These are phyloP conservation scores for Tolypocladium endophyticum DNA, from an alignment of 2,329 filamentous ascomycete genomes.

Conservation along the genomic window DNA sequence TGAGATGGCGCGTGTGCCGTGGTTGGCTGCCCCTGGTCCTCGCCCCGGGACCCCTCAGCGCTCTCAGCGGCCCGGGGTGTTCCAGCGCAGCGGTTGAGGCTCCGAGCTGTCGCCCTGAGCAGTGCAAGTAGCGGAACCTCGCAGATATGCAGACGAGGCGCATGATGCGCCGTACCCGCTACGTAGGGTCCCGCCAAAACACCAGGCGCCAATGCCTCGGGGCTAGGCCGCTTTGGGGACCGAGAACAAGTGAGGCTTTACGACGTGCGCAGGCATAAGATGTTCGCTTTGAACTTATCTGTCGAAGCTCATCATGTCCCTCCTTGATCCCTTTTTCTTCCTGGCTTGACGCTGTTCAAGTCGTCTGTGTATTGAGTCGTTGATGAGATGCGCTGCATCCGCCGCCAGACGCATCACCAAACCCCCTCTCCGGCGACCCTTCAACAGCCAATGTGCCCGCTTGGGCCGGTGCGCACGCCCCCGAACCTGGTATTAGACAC, in stretches of 20 bases:
- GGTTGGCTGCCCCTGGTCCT: not conserved
- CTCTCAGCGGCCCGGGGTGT: not conserved
- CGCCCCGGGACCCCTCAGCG: not conserved
- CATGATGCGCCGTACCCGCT: not conserved
- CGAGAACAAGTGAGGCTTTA: constrained; percentile 4
- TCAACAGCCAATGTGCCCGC: not conserved
- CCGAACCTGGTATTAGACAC: not conserved
- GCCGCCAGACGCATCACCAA: not conserved
- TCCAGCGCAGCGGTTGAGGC: not conserved
- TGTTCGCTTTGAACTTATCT: not conserved
- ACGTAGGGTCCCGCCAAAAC: not conserved
- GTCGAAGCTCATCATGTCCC: not conserved
- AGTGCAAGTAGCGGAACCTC: not conserved
- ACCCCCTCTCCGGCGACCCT: not conserved
- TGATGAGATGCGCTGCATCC: not conserved
- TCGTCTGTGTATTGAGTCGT: not conserved
- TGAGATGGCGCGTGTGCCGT: not conserved
- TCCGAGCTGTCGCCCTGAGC: not conserved
- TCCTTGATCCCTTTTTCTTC: no score
- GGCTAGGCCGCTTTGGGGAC: constrained; percentile 11
- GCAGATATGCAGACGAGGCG: not conserved
- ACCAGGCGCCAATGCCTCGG: not conserved
- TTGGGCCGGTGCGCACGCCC: not conserved
- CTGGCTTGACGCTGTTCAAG: not conserved
- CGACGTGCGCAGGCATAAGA: not conserved